Evolutionary conservation across 441 rosid genomes (phyloP).

Genomic region (Adansonia grandidieri): DNA sequence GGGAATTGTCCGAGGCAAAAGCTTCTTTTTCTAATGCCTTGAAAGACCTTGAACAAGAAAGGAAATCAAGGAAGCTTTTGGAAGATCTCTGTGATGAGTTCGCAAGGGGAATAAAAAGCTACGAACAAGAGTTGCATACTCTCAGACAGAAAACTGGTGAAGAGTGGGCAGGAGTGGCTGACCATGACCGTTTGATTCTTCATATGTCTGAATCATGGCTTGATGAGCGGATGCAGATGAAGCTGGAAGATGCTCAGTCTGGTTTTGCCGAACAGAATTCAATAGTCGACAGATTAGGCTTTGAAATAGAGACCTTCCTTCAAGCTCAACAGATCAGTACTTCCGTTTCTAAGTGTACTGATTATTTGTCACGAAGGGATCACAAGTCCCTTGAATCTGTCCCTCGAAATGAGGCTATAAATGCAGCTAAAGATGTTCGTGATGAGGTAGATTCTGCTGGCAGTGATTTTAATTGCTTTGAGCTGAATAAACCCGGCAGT

Average conservation of each 20-base stretch:
- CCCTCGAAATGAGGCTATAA: conserved; percentile 62
- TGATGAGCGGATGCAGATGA: conserved; percentile 89
- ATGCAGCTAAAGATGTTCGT: conserved; percentile 57
- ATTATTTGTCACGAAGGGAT: conserved; percentile 40
- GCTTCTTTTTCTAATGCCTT: conserved; percentile 51
- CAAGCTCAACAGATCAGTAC: conserved; percentile 48
- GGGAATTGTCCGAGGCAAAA: conserved; percentile 72
- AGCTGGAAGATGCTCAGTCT: conserved; percentile 57
- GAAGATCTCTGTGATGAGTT: conserved; percentile 94
- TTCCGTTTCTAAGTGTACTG: conserved; percentile 35
- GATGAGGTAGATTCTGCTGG: conserved; percentile 73
- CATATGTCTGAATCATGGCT: conserved; percentile 94
- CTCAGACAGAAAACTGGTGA: conserved; percentile 70
- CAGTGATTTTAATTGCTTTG: conserved; percentile 79
- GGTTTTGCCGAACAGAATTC: conserved; percentile 46
- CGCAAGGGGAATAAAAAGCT: conserved; percentile 79
- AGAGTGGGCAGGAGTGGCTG: conserved; percentile 63
- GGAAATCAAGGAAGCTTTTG: conserved; percentile 60
- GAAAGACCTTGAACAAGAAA: conserved; percentile 66
- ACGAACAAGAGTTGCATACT: conserved; percentile 70
- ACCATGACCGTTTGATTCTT: conserved; percentile 68
- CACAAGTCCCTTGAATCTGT: conserved; percentile 80
- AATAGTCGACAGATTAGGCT: conserved; percentile 60
- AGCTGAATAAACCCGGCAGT: conserved; percentile 62
- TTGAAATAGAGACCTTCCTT: conserved; percentile 81